Base-by-base conservation (phyloP, 306 rosid species). In the Biancaea sappan region DNA sequence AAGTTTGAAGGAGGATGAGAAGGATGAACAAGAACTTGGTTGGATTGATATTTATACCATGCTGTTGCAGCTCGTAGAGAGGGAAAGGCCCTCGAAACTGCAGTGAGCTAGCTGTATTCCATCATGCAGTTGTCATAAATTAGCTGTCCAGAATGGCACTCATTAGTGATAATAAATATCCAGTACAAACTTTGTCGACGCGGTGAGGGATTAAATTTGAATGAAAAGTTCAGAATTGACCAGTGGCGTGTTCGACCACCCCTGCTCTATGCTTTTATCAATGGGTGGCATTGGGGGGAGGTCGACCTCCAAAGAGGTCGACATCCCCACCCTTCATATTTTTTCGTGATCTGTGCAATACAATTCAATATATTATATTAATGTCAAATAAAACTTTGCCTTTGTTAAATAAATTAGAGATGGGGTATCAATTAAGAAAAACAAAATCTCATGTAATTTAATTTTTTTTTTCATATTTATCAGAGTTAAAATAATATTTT, bases 61-160 rank as follows among this genome's bases (percentile, higher is more conserved):
- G 51, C 1, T 1, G 3, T 44, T 32, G 22, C 11, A 0, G 28
- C 41, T 19, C 0, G 72, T 18, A 0, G 21, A 4, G 2, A 16
- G 4, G 72, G 79, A 66, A 73, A 38, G 43, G 26, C 25, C 9
- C 18, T 57, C n/a, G 72, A 72, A 82, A 19, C 18, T 50, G 44
- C 81, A 31, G 25, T 0, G 15, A 18, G 44, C 25, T 6, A 59
- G 65, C 65, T 59, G 43, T n/a, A 10, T n/a, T 12, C 8, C 12
- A 9, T 38, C 7, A 38, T 38, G 10, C 44, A 38, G 19, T 22
- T 7, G 61, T 11, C 4, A 34, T 0, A 24, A 16, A 59, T 11
- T 7, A 37, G 61, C 51, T 37, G 64, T 47, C 8, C 8, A 34
- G 31, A 19, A 28, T 74, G 61, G 60, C 35, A 41, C 28, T 53